Evolutionary conservation across 106 monocot species (phyloP), one percentile per base, ranked within the genome.

Genomic region (Allium sativum): DNA sequence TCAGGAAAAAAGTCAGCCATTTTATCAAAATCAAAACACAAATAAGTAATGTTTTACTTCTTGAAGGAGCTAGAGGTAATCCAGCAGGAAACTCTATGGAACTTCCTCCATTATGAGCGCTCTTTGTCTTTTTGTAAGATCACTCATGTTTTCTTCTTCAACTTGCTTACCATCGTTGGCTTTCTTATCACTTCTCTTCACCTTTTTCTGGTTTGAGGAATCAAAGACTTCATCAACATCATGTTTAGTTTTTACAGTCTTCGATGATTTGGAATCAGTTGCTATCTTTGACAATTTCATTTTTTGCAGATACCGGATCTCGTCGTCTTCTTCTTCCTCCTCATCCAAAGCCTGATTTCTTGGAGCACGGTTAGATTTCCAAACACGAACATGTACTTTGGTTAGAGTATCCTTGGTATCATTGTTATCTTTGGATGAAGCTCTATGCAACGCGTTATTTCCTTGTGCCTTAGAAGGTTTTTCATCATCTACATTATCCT

Each of bases 11-110:
- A 17, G 44, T 16, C 12, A 44, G 31, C 5, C 31, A 31, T 31
- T 31, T n/a, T 17, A 16, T 44, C 45, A 10, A 10, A 1, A 63
- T 48, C 21, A 48, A 20, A 63, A 21, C 12, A 20, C 21, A 44
- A 44, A 44, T 61, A 11, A 44, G 42, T 61, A 58, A 21, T 44
- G 21, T 7, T 58, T 81, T 76, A 91, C 91, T 91, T 81, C 86
- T 79, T 66, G 91, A 77, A 17, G 86, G 78, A 58, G 82, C 79
- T 61, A 86, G 80, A 14, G 86, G 91, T 53, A 91, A 46, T 9
- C 91, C 91, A 76, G 83, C 54, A 41, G 91, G 91, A 44, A 86
- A 91, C 78, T 91, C 91, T 43, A 91, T 71, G 69, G 80, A 62
- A 69, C 74, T 79, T 21, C 56, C 56, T 11, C 76, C 74, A 59